A percentile compares a stretch with the other conserved stretches of the same genome.
Evolutionary conservation across 2,329 filamentous ascomycete species (phyloP).

Genomic region (Diaporthe aspalathi): DNA sequence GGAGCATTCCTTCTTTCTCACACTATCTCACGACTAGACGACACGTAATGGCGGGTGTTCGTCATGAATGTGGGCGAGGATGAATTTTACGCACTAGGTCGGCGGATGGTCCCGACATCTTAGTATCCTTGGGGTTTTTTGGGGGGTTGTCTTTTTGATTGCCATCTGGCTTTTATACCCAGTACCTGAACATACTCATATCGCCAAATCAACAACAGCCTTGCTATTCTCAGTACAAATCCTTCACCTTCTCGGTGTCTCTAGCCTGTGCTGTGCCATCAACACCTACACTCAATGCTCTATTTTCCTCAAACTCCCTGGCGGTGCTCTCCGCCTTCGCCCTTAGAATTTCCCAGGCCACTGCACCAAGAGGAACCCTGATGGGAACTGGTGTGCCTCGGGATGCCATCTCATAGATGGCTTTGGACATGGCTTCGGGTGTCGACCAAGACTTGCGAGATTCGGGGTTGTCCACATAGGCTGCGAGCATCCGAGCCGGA

Average conservation of each 20-base stretch:
- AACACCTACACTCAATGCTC: conserved; percentile 46
- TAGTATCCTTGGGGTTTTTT: conserved; percentile 15
- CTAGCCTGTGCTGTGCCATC: conserved; percentile 36
- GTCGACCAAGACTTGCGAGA: conserved; percentile 48
- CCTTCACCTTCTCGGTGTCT: not conserved
- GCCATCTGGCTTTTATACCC: conserved; percentile 23
- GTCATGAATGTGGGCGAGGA: not conserved
- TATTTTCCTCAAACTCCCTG: conserved; percentile 50
- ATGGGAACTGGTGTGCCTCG: conserved; percentile 52
- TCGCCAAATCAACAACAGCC: conserved; percentile 4
- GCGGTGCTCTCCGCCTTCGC: conserved; percentile 47
- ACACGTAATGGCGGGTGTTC: conserved; percentile 13
- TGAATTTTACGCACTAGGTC: not conserved
- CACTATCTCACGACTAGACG: not conserved
- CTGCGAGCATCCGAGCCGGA: conserved; percentile 47
- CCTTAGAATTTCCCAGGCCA: conserved; percentile 51
- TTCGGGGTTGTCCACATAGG: conserved; percentile 45
- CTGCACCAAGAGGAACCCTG: conserved; percentile 54
- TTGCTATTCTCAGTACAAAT: conserved; percentile 7
- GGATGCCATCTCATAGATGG: conserved; percentile 51
- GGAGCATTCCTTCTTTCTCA: no score
- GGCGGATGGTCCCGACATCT: conserved; percentile 1
- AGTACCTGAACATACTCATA: not conserved
- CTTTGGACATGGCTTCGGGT: conserved; percentile 49
- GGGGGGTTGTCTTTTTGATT: not conserved